A percentile compares a stretch with the other conserved stretches of the same genome.
These are phyloP conservation scores for Phytophthora uliginosa DNA, from an alignment of 352 stramenopile genomes.

Conservation along the genomic window DNA sequence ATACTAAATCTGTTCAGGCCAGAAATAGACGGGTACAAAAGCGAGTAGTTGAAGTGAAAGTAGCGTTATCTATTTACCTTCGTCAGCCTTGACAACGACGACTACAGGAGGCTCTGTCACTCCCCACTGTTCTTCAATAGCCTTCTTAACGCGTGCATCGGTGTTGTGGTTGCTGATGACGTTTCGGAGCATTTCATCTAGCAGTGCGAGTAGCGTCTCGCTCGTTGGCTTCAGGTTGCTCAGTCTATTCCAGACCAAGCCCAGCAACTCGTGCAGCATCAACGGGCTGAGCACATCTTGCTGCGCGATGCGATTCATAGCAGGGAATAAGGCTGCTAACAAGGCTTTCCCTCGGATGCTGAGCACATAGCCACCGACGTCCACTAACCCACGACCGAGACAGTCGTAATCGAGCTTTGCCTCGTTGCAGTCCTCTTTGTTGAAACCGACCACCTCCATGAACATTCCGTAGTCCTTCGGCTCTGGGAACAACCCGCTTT, in stretches of 20 bases:
- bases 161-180: conserved; percentile 38
- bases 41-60: not conserved
- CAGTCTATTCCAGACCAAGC: conserved; percentile 29
- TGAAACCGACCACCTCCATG: conserved; percentile 49
- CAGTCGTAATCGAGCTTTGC: conserved; percentile 67
- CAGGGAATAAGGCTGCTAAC: conserved; percentile 50
- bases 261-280: conserved; percentile 48
- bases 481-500: conserved; percentile 62
- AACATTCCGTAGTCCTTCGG: conserved; percentile 61
- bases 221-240: conserved; percentile 25
- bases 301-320: conserved; percentile 60
- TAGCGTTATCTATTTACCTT: not conserved
- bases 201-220: conserved; percentile 44
- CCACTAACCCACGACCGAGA: conserved; percentile 58
- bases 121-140: conserved; percentile 42
- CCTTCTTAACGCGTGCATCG: conserved; percentile 51
- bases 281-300: conserved; percentile 65
- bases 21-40: not conserved
- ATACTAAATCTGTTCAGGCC: not conserved
- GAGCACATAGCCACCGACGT: conserved; percentile 57
- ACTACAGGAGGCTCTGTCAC: conserved; percentile 33
- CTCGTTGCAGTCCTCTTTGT: conserved; percentile 55
- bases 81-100: conserved; percentile 11
- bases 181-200: conserved; percentile 39
- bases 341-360: conserved; percentile 50